A percentile compares a stretch with the other conserved stretches of the same genome.
phyloP scores from a whole-genome alignment of 164 flowering plant species.

The Macadamia tetraphylla region DNA sequence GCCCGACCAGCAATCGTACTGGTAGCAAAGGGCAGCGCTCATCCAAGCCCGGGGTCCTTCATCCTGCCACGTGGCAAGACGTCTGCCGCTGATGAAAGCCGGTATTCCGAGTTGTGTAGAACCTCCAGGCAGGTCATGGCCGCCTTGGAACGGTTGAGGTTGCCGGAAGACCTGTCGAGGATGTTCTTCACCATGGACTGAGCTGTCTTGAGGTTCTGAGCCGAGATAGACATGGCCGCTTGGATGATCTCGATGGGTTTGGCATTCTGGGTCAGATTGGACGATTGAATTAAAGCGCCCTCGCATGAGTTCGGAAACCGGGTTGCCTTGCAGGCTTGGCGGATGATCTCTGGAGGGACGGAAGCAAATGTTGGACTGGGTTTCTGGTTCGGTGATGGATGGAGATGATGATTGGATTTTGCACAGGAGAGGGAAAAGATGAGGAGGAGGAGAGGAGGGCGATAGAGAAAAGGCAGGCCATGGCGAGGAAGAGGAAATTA shows the following conservation, averaged over 20 bases:
- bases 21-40: slow-evolving; percentile 57
- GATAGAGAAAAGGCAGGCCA: slow-evolving; percentile 33
- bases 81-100: slow-evolving; percentile 24
- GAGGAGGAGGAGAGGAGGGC: slow-evolving; percentile 28
- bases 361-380: background rate
- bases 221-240: slow-evolving; percentile 39
- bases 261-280: slow-evolving; percentile 21
- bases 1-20: slow-evolving; percentile 70
- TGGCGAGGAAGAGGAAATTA: slow-evolving; percentile 11
- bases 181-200: slow-evolving; percentile 40
- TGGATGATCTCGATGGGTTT: slow-evolving; percentile 42
- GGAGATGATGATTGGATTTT: slow-evolving; percentile 13
- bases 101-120: slow-evolving; percentile 34
- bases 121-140: slow-evolving; percentile 53
- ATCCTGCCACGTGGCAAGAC: slow-evolving; percentile 31
- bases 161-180: slow-evolving; percentile 36
- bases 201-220: slow-evolving; percentile 46
- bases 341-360: slow-evolving; percentile 26
- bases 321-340: slow-evolving; percentile 67
- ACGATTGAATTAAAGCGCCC: slow-evolving; percentile 23
- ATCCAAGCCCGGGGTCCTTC: slow-evolving; percentile 77
- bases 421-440: slow-evolving; percentile 25
- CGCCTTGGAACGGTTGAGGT: slow-evolving; percentile 50
- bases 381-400: background rate
- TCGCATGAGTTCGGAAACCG: slow-evolving; percentile 46